Evolutionary conservation across 139 green algal species (phyloP).

Genomic region (Coelastrella sp.): DNA sequence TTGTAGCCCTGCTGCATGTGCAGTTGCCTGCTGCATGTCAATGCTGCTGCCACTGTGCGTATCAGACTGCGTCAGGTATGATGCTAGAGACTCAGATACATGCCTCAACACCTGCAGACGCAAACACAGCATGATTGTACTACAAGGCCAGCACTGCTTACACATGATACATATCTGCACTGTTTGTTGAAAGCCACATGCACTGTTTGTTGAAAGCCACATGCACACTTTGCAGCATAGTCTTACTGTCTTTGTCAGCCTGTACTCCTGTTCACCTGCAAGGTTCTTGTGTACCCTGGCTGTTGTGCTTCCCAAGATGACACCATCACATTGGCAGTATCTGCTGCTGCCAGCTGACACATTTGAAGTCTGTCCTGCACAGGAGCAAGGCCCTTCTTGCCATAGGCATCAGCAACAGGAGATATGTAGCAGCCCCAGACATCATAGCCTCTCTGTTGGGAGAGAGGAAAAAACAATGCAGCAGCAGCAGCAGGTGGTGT

Average conservation of each 20-base stretch:
- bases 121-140: background rate
- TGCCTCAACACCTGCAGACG: background rate
- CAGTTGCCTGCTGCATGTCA: background rate
- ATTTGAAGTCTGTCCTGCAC: slow-evolving; percentile 76
- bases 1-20: background rate
- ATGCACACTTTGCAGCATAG: too few relatives aligned
- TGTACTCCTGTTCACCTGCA: too few relatives aligned
- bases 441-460: slow-evolving; percentile 62
- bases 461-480: background rate
- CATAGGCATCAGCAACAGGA: slow-evolving; percentile 84
- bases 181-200: background rate
- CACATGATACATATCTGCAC: background rate
- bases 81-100: background rate
- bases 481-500: background rate
- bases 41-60: background rate
- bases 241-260: too few relatives aligned
- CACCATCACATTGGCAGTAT: slow-evolving; percentile 72
- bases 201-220: background rate
- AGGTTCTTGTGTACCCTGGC: slow-evolving; percentile 73
- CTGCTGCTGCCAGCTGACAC: slow-evolving; percentile 67
- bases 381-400: slow-evolving; percentile 75
- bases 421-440: slow-evolving; percentile 87
- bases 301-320: slow-evolving; percentile 83
- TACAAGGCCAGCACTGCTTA: background rate
- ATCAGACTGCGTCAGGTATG: background rate